Evolutionary conservation across 2,329 filamentous ascomycete species (phyloP).

Genomic region (Scedosporium minutisporum): DNA sequence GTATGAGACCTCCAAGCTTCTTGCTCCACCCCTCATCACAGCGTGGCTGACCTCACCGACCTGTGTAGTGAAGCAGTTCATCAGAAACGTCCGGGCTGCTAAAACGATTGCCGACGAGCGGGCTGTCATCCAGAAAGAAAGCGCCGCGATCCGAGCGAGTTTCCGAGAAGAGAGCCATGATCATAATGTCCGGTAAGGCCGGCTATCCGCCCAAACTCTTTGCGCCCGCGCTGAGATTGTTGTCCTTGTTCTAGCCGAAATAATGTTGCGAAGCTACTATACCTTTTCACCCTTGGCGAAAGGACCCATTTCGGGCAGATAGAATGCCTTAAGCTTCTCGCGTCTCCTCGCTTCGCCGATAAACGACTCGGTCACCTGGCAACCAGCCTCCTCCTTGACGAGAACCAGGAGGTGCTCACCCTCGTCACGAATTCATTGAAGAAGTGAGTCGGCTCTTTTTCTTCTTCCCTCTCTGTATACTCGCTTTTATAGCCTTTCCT

Average conservation of each 20-base stretch:
- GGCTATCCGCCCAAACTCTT: constrained; percentile 2
- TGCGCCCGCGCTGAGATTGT: neutral
- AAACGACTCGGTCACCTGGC: constrained; percentile 93
- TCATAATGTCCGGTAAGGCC: constrained; percentile 70
- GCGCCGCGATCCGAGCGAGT: constrained; percentile 91
- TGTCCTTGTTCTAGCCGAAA: constrained; percentile 58
- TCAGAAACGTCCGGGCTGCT: constrained; percentile 94
- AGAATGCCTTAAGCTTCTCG: constrained; percentile 94
- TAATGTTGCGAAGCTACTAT: constrained; percentile 96
- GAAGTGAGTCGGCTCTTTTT: constrained; percentile 52
- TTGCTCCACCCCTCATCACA: neutral
- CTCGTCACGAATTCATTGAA: constrained; percentile 96
- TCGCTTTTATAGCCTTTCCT: neutral
- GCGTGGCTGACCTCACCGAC: neutral
- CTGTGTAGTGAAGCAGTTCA: constrained; percentile 89
- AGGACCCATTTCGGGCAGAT: constrained; percentile 98
- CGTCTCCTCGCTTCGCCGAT: constrained; percentile 94
- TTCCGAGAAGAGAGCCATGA: constrained; percentile 96
- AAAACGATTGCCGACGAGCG: constrained; percentile 99
- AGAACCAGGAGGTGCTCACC: constrained; percentile 97
- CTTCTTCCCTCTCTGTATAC: neutral
- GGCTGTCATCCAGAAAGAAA: constrained; percentile 97
- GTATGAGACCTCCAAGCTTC: neutral
- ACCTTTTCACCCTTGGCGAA: constrained; percentile 95
- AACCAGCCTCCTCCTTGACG: constrained; percentile 90